Base-by-base conservation (phyloP, 129 eudicot genomes). In the Calendula officinalis region DNA sequence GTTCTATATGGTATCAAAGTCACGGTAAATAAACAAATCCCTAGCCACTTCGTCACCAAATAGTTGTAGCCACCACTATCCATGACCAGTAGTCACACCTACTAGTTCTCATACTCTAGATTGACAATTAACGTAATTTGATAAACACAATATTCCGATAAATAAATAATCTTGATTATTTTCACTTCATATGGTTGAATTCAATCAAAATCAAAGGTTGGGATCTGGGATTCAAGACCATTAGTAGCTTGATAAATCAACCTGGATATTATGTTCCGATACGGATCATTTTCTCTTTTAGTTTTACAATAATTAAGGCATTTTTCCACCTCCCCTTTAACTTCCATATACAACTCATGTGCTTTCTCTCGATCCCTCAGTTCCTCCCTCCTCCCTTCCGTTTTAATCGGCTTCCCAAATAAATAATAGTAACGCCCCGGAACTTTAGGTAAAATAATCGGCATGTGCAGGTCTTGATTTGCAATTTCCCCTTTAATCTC, bases 261-360 rank as follows among this genome's bases (percentile, higher is more conserved):
- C 14, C 90, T 83, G 16, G 82, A 64, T 50, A 79, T 11, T 12
- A 86, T 70, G 56, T 66, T 86, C 74, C 87, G 58, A 42, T 80
- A 83, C 3, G 95, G 85, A 44, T 86, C 95, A 17, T 66, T 40
- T 65, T 86, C 90, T 58, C 95, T 78, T 59, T 78, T 86, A 69
- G 72, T 72, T 70, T 65, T 75, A 68, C 85, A 69, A 65, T 83
- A 86, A 8, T 62, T 53, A 53, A 86, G 77, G 63, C 83, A 80
- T 5, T 47, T 69, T 40, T 86, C 95, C 15, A 86, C 90, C 76
- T 83, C 87, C 3, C 56, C 34, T 48, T 83, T 86, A 53, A 86
- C 87, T 64, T 83, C 67, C 27, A 52, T 4, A 53, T 86, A 86
- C 61, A 86, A 5, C 70, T 80, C 78, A 14, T 83, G 77, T 14